Percentiles rank a stretch among this genome's conserved stretches.
phyloP scores from a whole-genome alignment of 1,284 basidiomycete species.

The Rhodotorula sp. region DNA sequence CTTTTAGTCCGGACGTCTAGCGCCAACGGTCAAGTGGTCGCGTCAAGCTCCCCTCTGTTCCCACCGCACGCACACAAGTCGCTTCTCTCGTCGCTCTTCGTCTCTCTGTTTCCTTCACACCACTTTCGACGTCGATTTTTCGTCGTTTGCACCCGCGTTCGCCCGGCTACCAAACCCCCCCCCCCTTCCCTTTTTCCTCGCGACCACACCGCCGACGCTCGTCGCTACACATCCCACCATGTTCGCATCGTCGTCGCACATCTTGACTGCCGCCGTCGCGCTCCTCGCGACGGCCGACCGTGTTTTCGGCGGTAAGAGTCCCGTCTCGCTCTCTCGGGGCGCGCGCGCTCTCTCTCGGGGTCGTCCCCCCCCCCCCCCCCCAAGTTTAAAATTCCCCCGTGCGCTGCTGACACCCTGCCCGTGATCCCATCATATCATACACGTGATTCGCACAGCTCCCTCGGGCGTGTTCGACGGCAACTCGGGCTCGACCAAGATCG shows the following conservation, averaged over 20 bases:
- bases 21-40: slow-evolving; percentile 51
- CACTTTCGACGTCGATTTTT: not conserved
- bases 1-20: not conserved
- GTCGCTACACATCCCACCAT: not conserved
- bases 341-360: no score
- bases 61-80: no score
- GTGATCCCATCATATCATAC: no score
- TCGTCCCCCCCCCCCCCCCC: no score
- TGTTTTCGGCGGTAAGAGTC: not conserved
- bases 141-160: not conserved
- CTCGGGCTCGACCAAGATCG: slow-evolving; percentile 5
- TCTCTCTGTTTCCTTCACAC: not conserved
- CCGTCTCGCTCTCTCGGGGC: not conserved
- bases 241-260: not conserved
- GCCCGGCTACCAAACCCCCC: not conserved
- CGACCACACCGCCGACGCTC: not conserved
- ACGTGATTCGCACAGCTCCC: not conserved
- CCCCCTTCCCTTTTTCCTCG: no score
- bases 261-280: slow-evolving; percentile 2
- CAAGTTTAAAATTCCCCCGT: no score
- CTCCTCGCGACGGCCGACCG: not conserved
- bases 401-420: no score
- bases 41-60: slow-evolving; percentile 9
- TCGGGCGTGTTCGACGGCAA: slow-evolving; percentile 21
- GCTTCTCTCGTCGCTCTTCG: slow-evolving; percentile 39